A percentile compares a stretch with the other conserved stretches of the same genome.
Evolutionary conservation across 495 filamentous ascomycete genomes (phyloP).

Genomic region (Lophiostoma macrostomum): DNA sequence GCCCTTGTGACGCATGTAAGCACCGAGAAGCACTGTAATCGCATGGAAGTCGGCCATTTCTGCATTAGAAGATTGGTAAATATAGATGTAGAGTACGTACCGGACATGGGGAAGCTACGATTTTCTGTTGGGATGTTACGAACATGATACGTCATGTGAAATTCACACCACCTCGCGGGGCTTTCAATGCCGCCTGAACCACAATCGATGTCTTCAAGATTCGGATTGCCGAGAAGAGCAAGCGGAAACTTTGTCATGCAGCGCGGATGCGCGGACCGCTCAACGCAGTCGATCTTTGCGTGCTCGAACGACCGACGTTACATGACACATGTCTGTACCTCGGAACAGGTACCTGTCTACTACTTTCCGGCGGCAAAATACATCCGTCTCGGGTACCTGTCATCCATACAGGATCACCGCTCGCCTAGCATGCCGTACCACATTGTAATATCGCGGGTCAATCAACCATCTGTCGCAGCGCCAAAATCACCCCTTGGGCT

Average conservation of each 20-base stretch:
- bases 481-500: too few relatives aligned
- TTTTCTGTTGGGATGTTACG: constrained; percentile 17
- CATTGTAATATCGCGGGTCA: too few relatives aligned
- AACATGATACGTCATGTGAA: too few relatives aligned
- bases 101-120: too few relatives aligned
- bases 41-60: too few relatives aligned
- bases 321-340: constrained; percentile 8
- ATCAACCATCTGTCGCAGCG: too few relatives aligned
- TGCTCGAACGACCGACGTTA: constrained; percentile 4
- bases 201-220: too few relatives aligned
- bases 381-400: constrained; percentile 11
- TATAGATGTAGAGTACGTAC: constrained; percentile 6
- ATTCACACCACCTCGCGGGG: not conserved
- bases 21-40: too few relatives aligned
- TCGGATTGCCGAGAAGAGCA: too few relatives aligned
- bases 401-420: too few relatives aligned
- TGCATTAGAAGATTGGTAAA: constrained; percentile 15
- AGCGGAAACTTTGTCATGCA: constrained; percentile 8
- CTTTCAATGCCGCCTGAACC: too few relatives aligned
- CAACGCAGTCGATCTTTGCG: not conserved
- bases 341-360: constrained; percentile 7
- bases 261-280: constrained; percentile 13
- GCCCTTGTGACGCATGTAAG: constrained; percentile 12
- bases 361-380: constrained; percentile 13
- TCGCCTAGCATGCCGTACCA: too few relatives aligned